Percentiles rank a stretch among this genome's conserved stretches.
Evolutionary conservation across 441 rosid species (phyloP).

Genomic region (Kokia cookei): DNA sequence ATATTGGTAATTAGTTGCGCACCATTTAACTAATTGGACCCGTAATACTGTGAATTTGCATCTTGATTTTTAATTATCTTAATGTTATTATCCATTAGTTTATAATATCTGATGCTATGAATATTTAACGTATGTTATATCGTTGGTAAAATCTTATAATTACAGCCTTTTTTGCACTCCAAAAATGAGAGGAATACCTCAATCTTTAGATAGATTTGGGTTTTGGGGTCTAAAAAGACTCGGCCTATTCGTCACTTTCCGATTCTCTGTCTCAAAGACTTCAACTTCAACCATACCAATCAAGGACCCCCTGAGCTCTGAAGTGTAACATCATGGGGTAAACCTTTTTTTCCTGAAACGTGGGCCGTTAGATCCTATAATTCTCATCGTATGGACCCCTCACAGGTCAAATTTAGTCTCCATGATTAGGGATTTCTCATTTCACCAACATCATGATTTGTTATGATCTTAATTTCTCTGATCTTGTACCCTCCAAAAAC

Average conservation of each 20-base stretch:
- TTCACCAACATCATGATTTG: not conserved
- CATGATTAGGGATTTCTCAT: not conserved
- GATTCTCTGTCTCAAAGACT: not conserved
- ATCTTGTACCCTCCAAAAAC: not conserved
- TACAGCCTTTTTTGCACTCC: not conserved
- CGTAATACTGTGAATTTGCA: too few relatives aligned
- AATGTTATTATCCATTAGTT: too few relatives aligned
- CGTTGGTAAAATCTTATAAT: not conserved
- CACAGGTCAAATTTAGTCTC: not conserved
- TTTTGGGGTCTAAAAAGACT: not conserved
- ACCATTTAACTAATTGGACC: too few relatives aligned
- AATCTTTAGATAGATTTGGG: not conserved
- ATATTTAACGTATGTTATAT: too few relatives aligned
- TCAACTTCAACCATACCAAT: not conserved
- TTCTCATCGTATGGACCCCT: not conserved
- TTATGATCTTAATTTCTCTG: not conserved
- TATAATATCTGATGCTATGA: too few relatives aligned
- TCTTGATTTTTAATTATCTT: too few relatives aligned
- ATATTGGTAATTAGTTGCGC: too few relatives aligned
- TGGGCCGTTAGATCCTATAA: not conserved
- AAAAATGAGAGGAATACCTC: not conserved
- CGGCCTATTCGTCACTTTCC: not conserved
- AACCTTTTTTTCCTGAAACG: not conserved
- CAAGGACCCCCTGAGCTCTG: not conserved
- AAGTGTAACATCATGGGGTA: not conserved